Evolutionary conservation across 352 stramenopile genomes (phyloP), one percentile per base, ranked within the genome.

Genomic region (Pythium biforme): DNA sequence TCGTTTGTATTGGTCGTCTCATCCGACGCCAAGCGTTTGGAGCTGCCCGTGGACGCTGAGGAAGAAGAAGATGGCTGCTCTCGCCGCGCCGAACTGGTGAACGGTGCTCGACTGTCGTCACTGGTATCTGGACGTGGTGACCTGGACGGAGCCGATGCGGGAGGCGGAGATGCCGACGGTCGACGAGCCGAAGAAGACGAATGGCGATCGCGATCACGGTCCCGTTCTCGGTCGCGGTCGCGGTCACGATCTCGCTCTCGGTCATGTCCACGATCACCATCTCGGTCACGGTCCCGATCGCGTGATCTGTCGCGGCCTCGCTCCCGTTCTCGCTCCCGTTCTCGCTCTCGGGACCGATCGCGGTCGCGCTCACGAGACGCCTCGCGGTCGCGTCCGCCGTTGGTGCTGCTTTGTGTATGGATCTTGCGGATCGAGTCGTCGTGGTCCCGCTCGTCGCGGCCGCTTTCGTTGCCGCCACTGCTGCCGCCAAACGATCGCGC

Each of bases 401-500:
- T n/a, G n/a, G n/a, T n/a, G n/a, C 31, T 63, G 8, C 50, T 56
- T 11, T 72, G 64, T 10, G 70, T 73, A 22, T 74, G 59, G 7
- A 64, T 63, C 53, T 76, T 74, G 15, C 73, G 67, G 48, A 80
- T 83, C 3, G 75, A 83, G 33, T 83, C 75, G 25, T 83, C 75
- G 1, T 57, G 29, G n/a, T 66, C 23, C n/a, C n/a, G n/a, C 8
- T 48, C 47, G 11, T 64, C 57, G 17, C 47, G 47, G 29, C 34
- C 43, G 29, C 54, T 52, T 0, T 68, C 59, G 8, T 20, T 41
- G 7, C 33, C 34, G 10, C 70, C 77, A 34, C 10, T n/a, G n/a
- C n/a, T n/a, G n/a, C n/a, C 39, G 41, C 86, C 74, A 9, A 7
- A 17, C 15, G 37, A 19, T 17, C 83, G 69, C 27, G 79, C 70